These are phyloP conservation scores for Trichothecium sympodiale DNA, from an alignment of 2,329 filamentous ascomycete species.

Conservation along the genomic window DNA sequence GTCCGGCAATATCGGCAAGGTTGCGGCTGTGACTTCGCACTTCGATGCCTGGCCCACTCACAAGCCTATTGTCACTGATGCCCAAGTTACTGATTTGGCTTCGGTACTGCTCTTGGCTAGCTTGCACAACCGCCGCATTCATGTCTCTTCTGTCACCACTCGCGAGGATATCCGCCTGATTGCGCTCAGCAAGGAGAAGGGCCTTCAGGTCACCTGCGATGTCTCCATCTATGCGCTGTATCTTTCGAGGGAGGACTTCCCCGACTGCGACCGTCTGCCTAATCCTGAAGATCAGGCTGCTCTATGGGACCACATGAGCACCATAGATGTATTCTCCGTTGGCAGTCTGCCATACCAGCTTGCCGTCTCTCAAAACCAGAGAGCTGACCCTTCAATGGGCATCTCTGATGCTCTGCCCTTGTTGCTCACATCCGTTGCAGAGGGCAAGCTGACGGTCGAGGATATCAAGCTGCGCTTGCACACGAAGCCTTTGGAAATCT, in stretches of 20 bases:
- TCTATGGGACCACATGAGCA: slow-evolving; percentile 61
- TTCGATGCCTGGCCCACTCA: slow-evolving; percentile 67
- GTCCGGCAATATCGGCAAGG: slow-evolving; percentile 75
- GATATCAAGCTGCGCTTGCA: slow-evolving; percentile 62
- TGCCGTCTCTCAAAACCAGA: slow-evolving; percentile 41
- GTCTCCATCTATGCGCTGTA: slow-evolving; percentile 73
- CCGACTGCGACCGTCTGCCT: slow-evolving; percentile 55
- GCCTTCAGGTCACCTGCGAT: slow-evolving; percentile 72
- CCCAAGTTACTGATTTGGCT: slow-evolving; percentile 70
- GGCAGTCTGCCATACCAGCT: slow-evolving; percentile 71
- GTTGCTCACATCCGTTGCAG: slow-evolving; percentile 63
- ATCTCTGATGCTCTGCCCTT: slow-evolving; percentile 65
- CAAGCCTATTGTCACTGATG: slow-evolving; percentile 75
- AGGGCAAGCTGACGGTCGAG: slow-evolving; percentile 62
- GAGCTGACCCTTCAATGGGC: slow-evolving; percentile 49
- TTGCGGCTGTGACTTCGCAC: slow-evolving; percentile 67
- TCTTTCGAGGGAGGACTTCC: slow-evolving; percentile 60
- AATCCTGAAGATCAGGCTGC: slow-evolving; percentile 58
- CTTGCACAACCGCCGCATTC: slow-evolving; percentile 66
- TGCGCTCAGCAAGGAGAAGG: slow-evolving; percentile 68
- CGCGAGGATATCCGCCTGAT: slow-evolving; percentile 69
- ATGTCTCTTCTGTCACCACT: slow-evolving; percentile 71
- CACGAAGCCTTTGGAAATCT: slow-evolving; percentile 70
- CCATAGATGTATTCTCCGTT: slow-evolving; percentile 70
- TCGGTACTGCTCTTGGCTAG: slow-evolving; percentile 69